Conservation (phyloP, 2,329 filamentous ascomycete species). For the Calonectria multiphialidica region DNA sequence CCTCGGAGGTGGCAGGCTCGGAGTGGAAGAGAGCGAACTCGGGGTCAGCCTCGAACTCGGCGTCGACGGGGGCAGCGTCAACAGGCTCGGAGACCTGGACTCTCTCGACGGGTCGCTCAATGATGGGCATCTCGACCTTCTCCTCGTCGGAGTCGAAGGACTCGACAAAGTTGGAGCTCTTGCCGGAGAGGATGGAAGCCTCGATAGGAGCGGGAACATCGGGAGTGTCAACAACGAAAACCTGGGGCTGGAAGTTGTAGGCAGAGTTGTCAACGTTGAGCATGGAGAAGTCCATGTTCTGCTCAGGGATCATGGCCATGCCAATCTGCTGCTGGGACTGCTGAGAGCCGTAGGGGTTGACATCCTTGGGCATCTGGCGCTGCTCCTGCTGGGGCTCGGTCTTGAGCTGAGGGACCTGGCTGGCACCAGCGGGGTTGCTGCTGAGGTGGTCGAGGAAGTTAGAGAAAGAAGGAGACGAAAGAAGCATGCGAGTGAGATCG, state of each 20-base stretch:
- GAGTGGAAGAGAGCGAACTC: constrained; percentile 72
- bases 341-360: constrained; percentile 70
- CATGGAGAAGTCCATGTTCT: constrained; percentile 79
- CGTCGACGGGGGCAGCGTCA: constrained; percentile 53
- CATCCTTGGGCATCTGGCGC: constrained; percentile 72
- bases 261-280: constrained; percentile 69
- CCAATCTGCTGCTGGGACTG: constrained; percentile 75
- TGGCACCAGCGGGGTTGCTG: constrained; percentile 64
- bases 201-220: constrained; percentile 72
- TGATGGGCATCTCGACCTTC: constrained; percentile 67
- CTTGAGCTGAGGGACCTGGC: constrained; percentile 54
- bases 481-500: constrained; percentile 83
- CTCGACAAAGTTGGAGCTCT: constrained; percentile 69
- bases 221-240: constrained; percentile 82
- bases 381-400: constrained; percentile 58
- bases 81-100: constrained; percentile 44
- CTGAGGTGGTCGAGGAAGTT: constrained; percentile 81
- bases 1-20: constrained; percentile 43
- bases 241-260: constrained; percentile 75
- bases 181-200: constrained; percentile 76
- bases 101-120: constrained; percentile 62
- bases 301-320: constrained; percentile 87
- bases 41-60: constrained; percentile 73
- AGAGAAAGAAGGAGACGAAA: constrained; percentile 85
- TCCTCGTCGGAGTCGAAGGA: constrained; percentile 61